Base-by-base conservation (phyloP, 768 basidiomycete genomes). In the Suillus placidus region DNA sequence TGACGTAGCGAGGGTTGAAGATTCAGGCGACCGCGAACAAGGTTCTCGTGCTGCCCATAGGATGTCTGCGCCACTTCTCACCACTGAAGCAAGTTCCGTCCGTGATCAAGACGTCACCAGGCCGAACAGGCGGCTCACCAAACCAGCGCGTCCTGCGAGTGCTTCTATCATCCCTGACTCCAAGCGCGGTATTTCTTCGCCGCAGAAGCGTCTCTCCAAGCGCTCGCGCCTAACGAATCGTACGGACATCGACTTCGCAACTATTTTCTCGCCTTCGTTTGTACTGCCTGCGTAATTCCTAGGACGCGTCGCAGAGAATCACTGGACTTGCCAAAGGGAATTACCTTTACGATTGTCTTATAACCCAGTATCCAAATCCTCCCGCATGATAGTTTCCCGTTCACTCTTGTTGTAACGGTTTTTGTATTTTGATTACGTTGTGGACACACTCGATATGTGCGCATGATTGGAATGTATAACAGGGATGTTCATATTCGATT, bases 61-160 rank as follows among this genome's bases (percentile, higher is more conserved):
- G 58, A 18, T 26, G 37, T 64, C 26, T 65, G 52, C 65, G 63
- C 66, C 71, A 62, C 63, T 38, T 51, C 51, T 66, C 66, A 66
- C 66, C 63, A 69, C 67, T 67, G 52, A 32, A 30, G 68, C 68
- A 64, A 71, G 63, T 42, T 52, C 60, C 6, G 40, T 4, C 30
- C 43, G 51, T 32, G 16, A 20, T 47, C 26, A 34, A 43, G 47
- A 32, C 23, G 37, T 32, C 10, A 47, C 63, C 35, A 60, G 64
- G 32, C 20, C 30, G 38, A 49, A 4, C 14, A 42, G 34, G 51
- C 56, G 64, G 26, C 18, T 55, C 8, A 40, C 23, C 3, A 58
- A 26, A 37, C 6, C 6, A 5, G 9, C 18, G 16, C 62, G 67
- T 45, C 69, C 63, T 20, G 45, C n/a, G 26, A 66, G 65, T 26